These are phyloP conservation scores for Claviceps sp. DNA, from an alignment of 2,329 filamentous ascomycete genomes.

Conservation along the genomic window DNA sequence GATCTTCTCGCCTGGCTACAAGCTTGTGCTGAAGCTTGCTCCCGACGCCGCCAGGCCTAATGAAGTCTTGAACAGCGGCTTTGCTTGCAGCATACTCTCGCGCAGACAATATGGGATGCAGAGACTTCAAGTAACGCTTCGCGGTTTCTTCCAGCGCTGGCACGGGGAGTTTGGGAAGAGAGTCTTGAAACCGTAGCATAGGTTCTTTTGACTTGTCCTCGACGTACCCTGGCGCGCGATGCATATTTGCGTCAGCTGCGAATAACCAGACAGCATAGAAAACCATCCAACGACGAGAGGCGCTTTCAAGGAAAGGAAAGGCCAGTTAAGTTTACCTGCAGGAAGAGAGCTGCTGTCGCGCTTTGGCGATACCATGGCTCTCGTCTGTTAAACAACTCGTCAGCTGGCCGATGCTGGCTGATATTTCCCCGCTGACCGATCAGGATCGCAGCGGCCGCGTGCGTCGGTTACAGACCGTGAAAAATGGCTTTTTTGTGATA, in stretches of 20 bases:
- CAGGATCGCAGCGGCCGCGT: not conserved
- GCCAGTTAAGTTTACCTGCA: constrained; percentile 22
- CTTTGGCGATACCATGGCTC: constrained; percentile 38
- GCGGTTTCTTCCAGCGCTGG: constrained; percentile 74
- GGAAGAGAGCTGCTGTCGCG: constrained; percentile 46
- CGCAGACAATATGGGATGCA: constrained; percentile 59
- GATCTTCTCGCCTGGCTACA: constrained; percentile 62
- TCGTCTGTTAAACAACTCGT: constrained; percentile 7
- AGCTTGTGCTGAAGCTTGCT: constrained; percentile 80
- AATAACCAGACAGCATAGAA: not conserved
- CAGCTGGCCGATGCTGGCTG: not conserved
- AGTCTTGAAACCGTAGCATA: constrained; percentile 78
- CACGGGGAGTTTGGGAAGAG: constrained; percentile 66
- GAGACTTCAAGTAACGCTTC: constrained; percentile 64
- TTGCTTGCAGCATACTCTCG: constrained; percentile 60
- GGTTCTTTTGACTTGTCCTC: constrained; percentile 68
- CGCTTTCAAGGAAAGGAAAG: not conserved
- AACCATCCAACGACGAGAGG: not conserved
- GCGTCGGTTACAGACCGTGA: not conserved
- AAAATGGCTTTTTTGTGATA: constrained; percentile 14
- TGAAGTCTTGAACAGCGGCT: constrained; percentile 76
- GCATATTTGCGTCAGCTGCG: not conserved
- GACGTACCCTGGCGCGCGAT: constrained; percentile 51
- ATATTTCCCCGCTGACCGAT: not conserved
- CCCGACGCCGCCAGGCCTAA: constrained; percentile 74